Conservation (phyloP, 108 stramenopile genomes). For the Cyclostephanos invisitatus region DNA sequence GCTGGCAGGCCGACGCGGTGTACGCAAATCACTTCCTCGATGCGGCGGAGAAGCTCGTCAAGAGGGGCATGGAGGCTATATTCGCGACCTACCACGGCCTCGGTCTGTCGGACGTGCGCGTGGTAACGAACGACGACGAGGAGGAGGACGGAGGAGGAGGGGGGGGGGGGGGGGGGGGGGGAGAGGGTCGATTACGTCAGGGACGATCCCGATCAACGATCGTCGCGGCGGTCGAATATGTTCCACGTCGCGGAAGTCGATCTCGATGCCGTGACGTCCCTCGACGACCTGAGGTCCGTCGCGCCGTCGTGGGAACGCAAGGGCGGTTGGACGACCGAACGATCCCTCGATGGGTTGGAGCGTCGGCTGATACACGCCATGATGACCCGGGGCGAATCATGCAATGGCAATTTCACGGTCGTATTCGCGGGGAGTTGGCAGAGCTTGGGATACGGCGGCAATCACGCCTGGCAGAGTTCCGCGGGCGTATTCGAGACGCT, state of each 20-base stretch:
- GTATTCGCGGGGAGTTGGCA: slow-evolving; percentile 58
- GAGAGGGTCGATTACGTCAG: slow-evolving; percentile 18
- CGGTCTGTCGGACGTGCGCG: slow-evolving; percentile 52
- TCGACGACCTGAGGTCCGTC: slow-evolving; percentile 17
- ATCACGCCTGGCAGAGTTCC: slow-evolving; percentile 77
- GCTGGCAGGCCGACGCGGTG: slow-evolving; percentile 88
- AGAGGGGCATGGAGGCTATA: slow-evolving; percentile 74
- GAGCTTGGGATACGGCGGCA: slow-evolving; percentile 61
- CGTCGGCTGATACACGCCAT: slow-evolving; percentile 82
- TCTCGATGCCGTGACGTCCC: slow-evolving; percentile 23
- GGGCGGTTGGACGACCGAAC: slow-evolving; percentile 81
- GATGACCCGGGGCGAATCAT: slow-evolving; percentile 50
- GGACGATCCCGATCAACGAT: slow-evolving; percentile 41
- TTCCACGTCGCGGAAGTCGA: slow-evolving; percentile 67
- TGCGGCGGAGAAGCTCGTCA: slow-evolving; percentile 66
- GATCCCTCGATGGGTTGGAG: slow-evolving; percentile 68
- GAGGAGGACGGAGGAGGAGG: slow-evolving; percentile 17
- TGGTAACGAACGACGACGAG: slow-evolving; percentile 3
- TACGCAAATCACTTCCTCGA: slow-evolving; percentile 85
- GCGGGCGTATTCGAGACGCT: slow-evolving; percentile 71
- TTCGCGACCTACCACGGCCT: slow-evolving; percentile 66
- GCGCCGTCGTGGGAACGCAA: slow-evolving; percentile 46
- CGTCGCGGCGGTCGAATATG: slow-evolving; percentile 55
- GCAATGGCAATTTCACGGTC: slow-evolving; percentile 71
- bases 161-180: slow-evolving; percentile 20